Evolutionary conservation across 2,329 filamentous ascomycete genomes (phyloP), one percentile per base, ranked within the genome.

Genomic region (Tolypocladium tropicale): DNA sequence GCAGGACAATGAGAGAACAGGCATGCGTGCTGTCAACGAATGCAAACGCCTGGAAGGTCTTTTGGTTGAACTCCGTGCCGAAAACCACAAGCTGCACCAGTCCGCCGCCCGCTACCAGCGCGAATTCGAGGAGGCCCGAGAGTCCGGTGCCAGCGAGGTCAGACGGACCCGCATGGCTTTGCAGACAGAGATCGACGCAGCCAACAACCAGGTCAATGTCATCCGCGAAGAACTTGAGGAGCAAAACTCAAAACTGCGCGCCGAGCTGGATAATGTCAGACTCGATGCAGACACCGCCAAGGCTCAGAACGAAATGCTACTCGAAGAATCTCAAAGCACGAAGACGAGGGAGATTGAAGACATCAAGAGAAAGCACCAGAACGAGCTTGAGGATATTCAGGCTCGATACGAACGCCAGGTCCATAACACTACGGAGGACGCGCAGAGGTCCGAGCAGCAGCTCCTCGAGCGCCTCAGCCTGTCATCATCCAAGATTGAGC

Each of bases 201-300:
- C 92, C 53, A 94, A 92, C 66, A 85, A 89, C 68, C 87, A 95
- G 64, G 88, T 93, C 70, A 93, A 95, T 65, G 81, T 88, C 55
- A 84, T 93, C 32, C 87, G 90, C 54, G 84, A 88, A 51, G 88
- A 93, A 64, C 81, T 95, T 12, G 91, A 96, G 68, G 84, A 86
- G 57, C 89, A 95, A 68, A 81, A 94, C 58, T 73, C 79, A 30
- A 85, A 85, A 64, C 74, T 91, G 32, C 85, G 90, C 54, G 75
- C 80, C 23, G 89, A 95, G 68, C 75, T 95, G 48, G 90, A 96
- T 60, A 85, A 86, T 62, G 80, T 88, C 56, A 87, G 81, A 65
- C 78, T 94, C 66, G 90, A 96, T 60, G 82, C 85, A 11, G 90
- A 96, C 65, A 91, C 88, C 3, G 80, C 84, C 56, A 91, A 88